A percentile compares a stretch with the other conserved stretches of the same genome.
Conservation (phyloP, 495 filamentous ascomycete genomes). For the Penicillium arizonense region DNA sequence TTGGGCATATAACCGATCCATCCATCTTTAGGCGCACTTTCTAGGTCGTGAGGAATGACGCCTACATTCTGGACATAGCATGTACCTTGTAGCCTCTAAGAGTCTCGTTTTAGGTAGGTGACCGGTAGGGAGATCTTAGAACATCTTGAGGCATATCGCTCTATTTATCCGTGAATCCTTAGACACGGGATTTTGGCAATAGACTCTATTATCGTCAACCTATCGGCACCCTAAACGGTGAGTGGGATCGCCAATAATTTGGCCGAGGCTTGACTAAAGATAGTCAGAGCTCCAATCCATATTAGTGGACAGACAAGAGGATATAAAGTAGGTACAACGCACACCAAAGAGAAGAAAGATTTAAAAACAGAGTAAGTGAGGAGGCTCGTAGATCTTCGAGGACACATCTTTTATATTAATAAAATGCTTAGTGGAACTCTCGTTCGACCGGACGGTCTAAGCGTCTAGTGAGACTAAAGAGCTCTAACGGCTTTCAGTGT, state of each 20-base stretch:
- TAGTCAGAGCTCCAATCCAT: neutral
- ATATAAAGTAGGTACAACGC: neutral
- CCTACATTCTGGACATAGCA: slow-evolving; percentile 1
- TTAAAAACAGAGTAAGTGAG: too few relatives aligned
- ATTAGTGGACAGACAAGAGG: neutral
- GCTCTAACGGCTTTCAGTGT: too few relatives aligned
- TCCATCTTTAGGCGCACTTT: neutral
- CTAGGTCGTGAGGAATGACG: neutral
- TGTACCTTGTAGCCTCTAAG: neutral
- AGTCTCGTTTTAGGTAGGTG: neutral
- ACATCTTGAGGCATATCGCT: slow-evolving; percentile 2
- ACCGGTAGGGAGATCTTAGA: neutral
- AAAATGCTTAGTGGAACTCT: too few relatives aligned
- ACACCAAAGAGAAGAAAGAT: neutral
- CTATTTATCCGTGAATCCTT: neutral
- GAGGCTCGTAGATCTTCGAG: too few relatives aligned
- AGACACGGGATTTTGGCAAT: neutral
- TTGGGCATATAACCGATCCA: neutral
- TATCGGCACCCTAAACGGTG: neutral
- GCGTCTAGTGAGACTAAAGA: too few relatives aligned
- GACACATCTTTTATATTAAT: too few relatives aligned
- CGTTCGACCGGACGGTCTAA: too few relatives aligned
- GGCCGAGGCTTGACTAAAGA: neutral
- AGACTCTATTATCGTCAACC: neutral
- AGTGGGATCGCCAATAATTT: slow-evolving; percentile 1